Base-by-base conservation (phyloP, 1,284 basidiomycete genomes). In the Apiotrichum gracile region DNA sequence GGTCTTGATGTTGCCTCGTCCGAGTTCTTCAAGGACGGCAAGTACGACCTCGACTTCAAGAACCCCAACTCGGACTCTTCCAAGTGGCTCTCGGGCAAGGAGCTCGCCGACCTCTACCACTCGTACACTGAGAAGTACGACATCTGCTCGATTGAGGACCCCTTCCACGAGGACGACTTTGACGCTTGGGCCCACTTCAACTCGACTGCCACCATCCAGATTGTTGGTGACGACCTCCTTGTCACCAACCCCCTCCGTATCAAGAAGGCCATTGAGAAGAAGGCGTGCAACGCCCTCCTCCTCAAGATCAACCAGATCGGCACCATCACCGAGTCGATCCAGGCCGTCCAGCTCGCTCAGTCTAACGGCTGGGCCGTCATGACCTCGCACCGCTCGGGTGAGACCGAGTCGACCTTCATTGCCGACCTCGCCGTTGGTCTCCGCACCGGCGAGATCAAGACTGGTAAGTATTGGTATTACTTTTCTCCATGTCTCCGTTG, bases 131-230 rank as follows among this genome's bases (percentile, higher is more conserved):
- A 90, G 77, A 87, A 93, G 78, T 97, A 97, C 82, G 91, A 91
- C 64, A 96, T 97, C 68, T 84, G 92, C 64, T 97, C 92, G 51
- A 88, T 98, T 71, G 94, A 99, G 80, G 94, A 99, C 78, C 94
- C 94, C 77, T 99, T 99, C 79, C 93, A 98, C 79, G 93, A 99
- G 82, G 96, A 98, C 76, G 94, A 97, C 81, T 97, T 91, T 88
- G 91, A 92, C 76, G 91, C 92, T 42, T 99, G 96, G 96, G 80
- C 85, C 42, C 85, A 93, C 81, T 91, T 97, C 79, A 94, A 87
- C 67, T 77, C 79, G 68, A 60, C 55, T 46, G 58, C 75, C 61
- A 73, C 70, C 61, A 69, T 77, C 62, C 76, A 94, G 79, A 88
- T 97, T 69, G 93, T 97, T 69, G 93, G 93, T 70, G 94, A 98